Conservation (phyloP, 495 filamentous ascomycete genomes). For the Trichocladium antarcticum region DNA sequence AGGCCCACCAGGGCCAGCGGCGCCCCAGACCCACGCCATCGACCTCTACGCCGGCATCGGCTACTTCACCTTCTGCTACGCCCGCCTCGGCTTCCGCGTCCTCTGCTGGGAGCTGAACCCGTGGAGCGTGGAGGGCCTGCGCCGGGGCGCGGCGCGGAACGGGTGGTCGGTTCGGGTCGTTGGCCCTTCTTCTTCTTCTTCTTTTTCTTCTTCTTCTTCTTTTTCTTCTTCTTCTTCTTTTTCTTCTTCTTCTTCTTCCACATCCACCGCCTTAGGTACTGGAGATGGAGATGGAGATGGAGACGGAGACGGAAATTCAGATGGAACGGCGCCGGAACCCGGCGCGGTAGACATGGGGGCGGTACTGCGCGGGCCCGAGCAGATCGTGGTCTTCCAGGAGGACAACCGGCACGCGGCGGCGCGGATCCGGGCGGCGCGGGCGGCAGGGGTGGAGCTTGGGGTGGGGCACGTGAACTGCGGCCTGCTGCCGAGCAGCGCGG, state of each 20-base stretch:
- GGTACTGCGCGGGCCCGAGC: constrained; percentile 20
- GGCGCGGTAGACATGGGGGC: background rate
- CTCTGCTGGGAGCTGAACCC: constrained; percentile 83
- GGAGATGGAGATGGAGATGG: constrained; percentile 7
- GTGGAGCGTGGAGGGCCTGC: constrained; percentile 76
- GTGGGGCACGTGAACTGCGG: constrained; percentile 70
- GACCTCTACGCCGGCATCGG: constrained; percentile 90
- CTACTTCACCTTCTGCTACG: constrained; percentile 79
- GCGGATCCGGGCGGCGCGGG: constrained; percentile 31
- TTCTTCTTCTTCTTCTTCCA: too few relatives aligned
- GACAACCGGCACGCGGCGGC: constrained; percentile 48
- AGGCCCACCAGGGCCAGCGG: background rate
- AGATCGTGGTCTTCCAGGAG: constrained; percentile 58
- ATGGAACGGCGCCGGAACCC: too few relatives aligned
- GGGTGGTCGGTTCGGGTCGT: constrained; percentile 50
- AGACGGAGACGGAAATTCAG: background rate
- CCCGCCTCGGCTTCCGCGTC: constrained; percentile 59
- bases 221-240: too few relatives aligned
- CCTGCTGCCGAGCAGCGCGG: constrained; percentile 56
- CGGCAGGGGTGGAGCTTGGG: constrained; percentile 19
- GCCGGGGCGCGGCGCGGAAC: constrained; percentile 57
- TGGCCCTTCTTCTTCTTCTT: background rate
- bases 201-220: too few relatives aligned
- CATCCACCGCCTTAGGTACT: background rate
- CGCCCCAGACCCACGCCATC: constrained; percentile 40